These are phyloP conservation scores for Talaromyces islandicus DNA, from an alignment of 2,329 filamentous ascomycete species.

Conservation along the genomic window DNA sequence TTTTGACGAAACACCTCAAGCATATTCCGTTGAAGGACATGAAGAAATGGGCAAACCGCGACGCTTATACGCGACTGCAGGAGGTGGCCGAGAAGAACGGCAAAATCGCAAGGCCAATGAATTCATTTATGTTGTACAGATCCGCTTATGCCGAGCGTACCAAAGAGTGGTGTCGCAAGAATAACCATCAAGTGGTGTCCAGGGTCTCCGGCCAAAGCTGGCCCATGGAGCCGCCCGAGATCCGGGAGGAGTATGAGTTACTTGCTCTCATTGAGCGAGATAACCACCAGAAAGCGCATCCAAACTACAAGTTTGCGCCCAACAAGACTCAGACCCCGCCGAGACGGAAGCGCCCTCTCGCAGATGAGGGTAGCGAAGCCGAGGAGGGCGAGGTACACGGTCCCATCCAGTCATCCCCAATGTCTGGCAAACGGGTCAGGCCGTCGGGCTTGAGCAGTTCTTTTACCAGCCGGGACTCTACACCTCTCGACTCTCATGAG, in stretches of 20 bases:
- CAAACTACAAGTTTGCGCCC: conserved; percentile 90
- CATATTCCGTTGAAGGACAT: conserved; percentile 68
- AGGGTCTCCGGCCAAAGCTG: conserved; percentile 81
- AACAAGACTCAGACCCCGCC: conserved; percentile 54
- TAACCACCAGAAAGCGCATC: conserved; percentile 80
- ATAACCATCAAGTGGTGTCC: conserved; percentile 92
- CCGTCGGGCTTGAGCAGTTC: conserved; percentile 23
- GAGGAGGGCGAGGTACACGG: conserved; percentile 22
- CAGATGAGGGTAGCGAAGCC: conserved; percentile 35
- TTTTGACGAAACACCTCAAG: conserved; percentile 14
- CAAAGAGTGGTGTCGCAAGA: conserved; percentile 72
- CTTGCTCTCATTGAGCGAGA: conserved; percentile 74
- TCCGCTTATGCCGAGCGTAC: conserved; percentile 85
- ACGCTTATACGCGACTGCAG: conserved; percentile 56
- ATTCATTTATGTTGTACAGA: conserved; percentile 96
- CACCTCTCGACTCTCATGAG: conserved; percentile 27
- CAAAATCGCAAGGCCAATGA: conserved; percentile 88
- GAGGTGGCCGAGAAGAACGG: conserved; percentile 68
- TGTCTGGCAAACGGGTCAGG: conserved; percentile 15
- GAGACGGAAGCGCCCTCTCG: conserved; percentile 42
- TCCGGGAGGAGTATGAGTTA: conserved; percentile 70
- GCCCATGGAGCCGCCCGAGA: conserved; percentile 67
- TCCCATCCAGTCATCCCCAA: neutral
- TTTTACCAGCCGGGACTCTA: conserved; percentile 28
- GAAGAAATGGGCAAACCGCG: conserved; percentile 68